Evolutionary conservation across 2,329 filamentous ascomycete genomes (phyloP).

Genomic region (Orbilia oligospora): DNA sequence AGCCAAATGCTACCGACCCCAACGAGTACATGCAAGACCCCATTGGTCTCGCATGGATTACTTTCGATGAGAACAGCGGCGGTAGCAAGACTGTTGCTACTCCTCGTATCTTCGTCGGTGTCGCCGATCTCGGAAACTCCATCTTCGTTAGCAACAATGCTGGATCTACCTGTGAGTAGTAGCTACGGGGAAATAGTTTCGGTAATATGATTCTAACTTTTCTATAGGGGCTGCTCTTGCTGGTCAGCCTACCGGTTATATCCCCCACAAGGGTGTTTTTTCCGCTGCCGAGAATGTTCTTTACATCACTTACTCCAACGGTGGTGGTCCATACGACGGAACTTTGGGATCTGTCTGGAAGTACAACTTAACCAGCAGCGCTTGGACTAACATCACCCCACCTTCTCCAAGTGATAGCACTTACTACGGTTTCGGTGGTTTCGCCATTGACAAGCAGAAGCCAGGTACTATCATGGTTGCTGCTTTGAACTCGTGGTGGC

Average conservation of each 20-base stretch:
- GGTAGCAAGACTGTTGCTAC: constrained; percentile 69
- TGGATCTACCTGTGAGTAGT: constrained; percentile 69
- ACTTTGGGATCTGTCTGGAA: constrained; percentile 71
- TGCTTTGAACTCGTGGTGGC: constrained; percentile 74
- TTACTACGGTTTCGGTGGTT: constrained; percentile 72
- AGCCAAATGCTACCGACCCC: constrained; percentile 69
- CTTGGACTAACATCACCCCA: constrained; percentile 74
- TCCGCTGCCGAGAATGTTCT: constrained; percentile 71
- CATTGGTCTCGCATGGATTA: constrained; percentile 71
- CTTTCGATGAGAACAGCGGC: constrained; percentile 71
- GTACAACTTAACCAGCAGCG: constrained; percentile 70
- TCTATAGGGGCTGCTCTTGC: constrained; percentile 68
- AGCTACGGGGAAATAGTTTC: too few relatives aligned
- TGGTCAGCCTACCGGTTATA: constrained; percentile 70
- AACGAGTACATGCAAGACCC: constrained; percentile 70
- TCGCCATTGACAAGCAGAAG: constrained; percentile 72
- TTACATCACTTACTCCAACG: constrained; percentile 73
- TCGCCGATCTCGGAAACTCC: constrained; percentile 71
- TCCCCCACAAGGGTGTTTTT: constrained; percentile 73
- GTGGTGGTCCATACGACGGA: constrained; percentile 74
- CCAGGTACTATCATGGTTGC: constrained; percentile 74
- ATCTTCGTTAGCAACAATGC: constrained; percentile 73
- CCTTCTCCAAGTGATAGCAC: constrained; percentile 65
- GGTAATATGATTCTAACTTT: background rate
- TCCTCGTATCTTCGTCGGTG: constrained; percentile 73